Conservation (phyloP, 2,329 filamentous ascomycete genomes). For the Lecanicillium sp. region DNA sequence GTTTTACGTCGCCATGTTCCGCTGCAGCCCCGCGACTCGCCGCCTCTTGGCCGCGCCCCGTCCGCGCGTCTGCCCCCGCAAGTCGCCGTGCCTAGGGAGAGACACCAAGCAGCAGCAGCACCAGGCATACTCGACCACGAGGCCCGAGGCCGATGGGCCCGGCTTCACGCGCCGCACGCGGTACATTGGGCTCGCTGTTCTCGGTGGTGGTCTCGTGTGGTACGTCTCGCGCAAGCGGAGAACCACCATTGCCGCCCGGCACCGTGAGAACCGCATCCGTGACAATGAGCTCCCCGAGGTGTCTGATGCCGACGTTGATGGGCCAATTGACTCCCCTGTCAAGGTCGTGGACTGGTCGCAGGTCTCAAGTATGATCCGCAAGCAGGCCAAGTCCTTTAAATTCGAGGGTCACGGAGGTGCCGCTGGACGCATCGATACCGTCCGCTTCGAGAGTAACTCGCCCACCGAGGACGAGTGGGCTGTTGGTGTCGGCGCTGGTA, state of each 20-base stretch:
- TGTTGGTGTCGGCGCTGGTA: constrained; percentile 25
- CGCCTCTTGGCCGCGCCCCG: neutral
- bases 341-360: constrained; percentile 21
- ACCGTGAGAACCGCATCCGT: neutral
- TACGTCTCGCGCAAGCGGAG: constrained; percentile 4
- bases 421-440: constrained; percentile 28
- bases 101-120: no score
- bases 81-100: neutral
- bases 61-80: neutral
- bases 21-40: neutral
- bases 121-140: constrained; percentile 6
- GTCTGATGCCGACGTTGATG: constrained; percentile 7
- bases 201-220: constrained; percentile 1
- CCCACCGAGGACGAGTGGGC: constrained; percentile 33
- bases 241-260: neutral
- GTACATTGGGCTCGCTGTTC: neutral
- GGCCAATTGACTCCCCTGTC: constrained; percentile 24
- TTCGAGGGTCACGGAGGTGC: constrained; percentile 22
- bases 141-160: neutral
- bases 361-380: constrained; percentile 26
- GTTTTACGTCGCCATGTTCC: constrained; percentile 4
- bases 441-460: constrained; percentile 29
- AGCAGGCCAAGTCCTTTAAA: constrained; percentile 24
- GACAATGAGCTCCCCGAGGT: constrained; percentile 8
- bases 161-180: constrained; percentile 5